A percentile compares a stretch with the other conserved stretches of the same genome.
These are phyloP conservation scores for Pistacia atlantica DNA, from an alignment of 345 rosid genomes.

Conservation along the genomic window DNA sequence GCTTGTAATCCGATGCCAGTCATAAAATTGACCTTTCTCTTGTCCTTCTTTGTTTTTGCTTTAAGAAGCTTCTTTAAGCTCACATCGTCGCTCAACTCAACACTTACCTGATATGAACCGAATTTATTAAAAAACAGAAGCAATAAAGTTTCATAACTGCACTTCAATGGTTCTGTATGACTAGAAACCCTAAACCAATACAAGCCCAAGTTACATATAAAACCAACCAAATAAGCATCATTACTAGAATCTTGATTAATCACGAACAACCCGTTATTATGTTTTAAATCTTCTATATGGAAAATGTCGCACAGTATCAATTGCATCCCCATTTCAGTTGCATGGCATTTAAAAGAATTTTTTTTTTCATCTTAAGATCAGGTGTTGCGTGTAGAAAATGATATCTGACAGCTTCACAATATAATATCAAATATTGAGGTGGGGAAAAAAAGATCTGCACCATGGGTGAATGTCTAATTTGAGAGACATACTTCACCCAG, in stretches of 20 bases:
- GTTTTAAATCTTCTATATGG: background rate
- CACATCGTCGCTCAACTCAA: constrained; percentile 52
- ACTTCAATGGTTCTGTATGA: too few relatives aligned
- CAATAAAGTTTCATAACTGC: background rate
- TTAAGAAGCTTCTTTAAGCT: constrained; percentile 59
- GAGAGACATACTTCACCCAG: background rate
- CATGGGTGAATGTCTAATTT: background rate
- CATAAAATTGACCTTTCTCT: constrained; percentile 30
- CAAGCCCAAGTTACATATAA: background rate
- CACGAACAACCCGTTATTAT: background rate
- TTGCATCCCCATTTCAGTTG: too few relatives aligned
- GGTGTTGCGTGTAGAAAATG: background rate
- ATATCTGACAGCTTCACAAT: background rate
- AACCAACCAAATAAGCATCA: background rate
- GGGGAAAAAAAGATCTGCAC: too few relatives aligned
- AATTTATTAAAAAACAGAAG: constrained; percentile 1
- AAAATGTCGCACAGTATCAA: too few relatives aligned
- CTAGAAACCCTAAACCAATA: too few relatives aligned
- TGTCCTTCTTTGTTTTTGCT: constrained; percentile 37
- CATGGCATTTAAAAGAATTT: too few relatives aligned
- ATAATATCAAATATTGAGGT: background rate
- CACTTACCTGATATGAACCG: constrained; percentile 34
- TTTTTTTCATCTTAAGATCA: background rate
- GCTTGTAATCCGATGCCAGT: constrained; percentile 26
- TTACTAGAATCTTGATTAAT: background rate